These are phyloP conservation scores for Chamaecrista fasciculata DNA, from an alignment of 306 rosid genomes.

Conservation along the genomic window DNA sequence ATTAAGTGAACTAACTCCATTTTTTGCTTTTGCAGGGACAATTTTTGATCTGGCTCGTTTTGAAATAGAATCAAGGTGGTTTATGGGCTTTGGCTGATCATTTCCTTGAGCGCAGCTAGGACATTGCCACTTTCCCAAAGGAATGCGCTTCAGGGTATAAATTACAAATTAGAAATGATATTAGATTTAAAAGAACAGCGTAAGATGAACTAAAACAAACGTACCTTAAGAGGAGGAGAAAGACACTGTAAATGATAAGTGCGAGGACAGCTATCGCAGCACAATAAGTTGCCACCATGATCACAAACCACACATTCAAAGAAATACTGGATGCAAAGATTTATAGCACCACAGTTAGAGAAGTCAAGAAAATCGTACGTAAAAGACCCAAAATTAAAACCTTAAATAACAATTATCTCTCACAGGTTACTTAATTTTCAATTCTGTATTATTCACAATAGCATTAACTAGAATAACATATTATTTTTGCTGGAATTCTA, in stretches of 20 bases:
- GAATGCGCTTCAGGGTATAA: slow-evolving; percentile 73
- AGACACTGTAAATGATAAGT: slow-evolving; percentile 97
- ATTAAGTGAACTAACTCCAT: slow-evolving; percentile 57
- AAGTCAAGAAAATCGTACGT: slow-evolving; percentile 1
- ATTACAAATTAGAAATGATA: slow-evolving; percentile 27
- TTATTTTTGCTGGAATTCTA: neutral
- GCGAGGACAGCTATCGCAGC: slow-evolving; percentile 97
- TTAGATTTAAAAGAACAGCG: slow-evolving; percentile 20
- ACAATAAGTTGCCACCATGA: slow-evolving; percentile 93
- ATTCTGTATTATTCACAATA: neutral
- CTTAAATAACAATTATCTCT: slow-evolving; percentile 14
- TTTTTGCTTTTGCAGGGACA: slow-evolving; percentile 52
- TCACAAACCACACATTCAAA: slow-evolving; percentile 94
- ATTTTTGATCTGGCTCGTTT: slow-evolving; percentile 90
- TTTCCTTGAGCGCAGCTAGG: slow-evolving; percentile 75
- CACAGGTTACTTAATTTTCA: neutral
- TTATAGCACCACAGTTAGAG: slow-evolving; percentile 32
- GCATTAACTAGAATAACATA: neutral
- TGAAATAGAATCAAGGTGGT: slow-evolving; percentile 65
- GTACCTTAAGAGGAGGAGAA: slow-evolving; percentile 96
- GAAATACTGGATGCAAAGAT: slow-evolving; percentile 65
- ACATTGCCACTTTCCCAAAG: slow-evolving; percentile 96
- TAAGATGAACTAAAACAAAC: slow-evolving; percentile 29
- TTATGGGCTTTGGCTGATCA: slow-evolving; percentile 55
- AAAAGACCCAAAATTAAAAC: neutral